These are phyloP conservation scores for Aspergillus homomorphus DNA, from an alignment of 495 filamentous ascomycete genomes.

Conservation along the genomic window DNA sequence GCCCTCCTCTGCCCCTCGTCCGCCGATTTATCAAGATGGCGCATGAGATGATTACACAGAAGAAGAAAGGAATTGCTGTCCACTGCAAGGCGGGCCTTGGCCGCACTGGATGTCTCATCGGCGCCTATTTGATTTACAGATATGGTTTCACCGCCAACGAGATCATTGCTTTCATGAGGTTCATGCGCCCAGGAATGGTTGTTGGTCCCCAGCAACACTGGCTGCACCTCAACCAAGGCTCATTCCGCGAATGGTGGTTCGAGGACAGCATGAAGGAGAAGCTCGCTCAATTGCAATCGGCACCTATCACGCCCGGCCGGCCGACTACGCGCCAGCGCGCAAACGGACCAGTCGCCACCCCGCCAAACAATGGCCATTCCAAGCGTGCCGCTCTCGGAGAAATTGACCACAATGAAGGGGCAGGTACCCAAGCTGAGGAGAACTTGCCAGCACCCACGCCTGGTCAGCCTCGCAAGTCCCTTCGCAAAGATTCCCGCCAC, in stretches of 20 bases:
- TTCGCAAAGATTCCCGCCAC: constrained; percentile 56
- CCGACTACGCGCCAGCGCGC: constrained; percentile 49
- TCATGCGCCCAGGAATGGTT: constrained; percentile 99
- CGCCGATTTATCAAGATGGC: constrained; percentile 91
- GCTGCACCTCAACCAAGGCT: constrained; percentile 94
- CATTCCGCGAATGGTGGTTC: constrained; percentile 97
- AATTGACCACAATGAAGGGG: constrained; percentile 72
- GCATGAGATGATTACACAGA: constrained; percentile 86
- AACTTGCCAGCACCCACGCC: constrained; percentile 93
- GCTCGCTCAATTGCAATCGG: constrained; percentile 49
- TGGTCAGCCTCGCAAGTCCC: constrained; percentile 89
- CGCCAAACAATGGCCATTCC: constrained; percentile 70
- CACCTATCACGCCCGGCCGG: constrained; percentile 76
- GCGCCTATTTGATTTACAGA: constrained; percentile 94
- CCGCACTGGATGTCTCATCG: constrained; percentile 94
- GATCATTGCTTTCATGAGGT: constrained; percentile 97
- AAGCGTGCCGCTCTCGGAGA: constrained; percentile 84
- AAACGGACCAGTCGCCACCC: constrained; percentile 72
- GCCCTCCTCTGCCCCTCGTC: constrained; percentile 80
- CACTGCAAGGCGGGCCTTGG: constrained; percentile 98
- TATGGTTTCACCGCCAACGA: constrained; percentile 99
- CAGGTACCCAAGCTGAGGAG: constrained; percentile 61
- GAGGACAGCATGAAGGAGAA: constrained; percentile 79
- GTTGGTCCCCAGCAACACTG: constrained; percentile 99
- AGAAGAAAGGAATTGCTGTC: constrained; percentile 86